These are phyloP conservation scores for Aureobasidium pullulans DNA, from an alignment of 2,329 filamentous ascomycete genomes.

Conservation along the genomic window DNA sequence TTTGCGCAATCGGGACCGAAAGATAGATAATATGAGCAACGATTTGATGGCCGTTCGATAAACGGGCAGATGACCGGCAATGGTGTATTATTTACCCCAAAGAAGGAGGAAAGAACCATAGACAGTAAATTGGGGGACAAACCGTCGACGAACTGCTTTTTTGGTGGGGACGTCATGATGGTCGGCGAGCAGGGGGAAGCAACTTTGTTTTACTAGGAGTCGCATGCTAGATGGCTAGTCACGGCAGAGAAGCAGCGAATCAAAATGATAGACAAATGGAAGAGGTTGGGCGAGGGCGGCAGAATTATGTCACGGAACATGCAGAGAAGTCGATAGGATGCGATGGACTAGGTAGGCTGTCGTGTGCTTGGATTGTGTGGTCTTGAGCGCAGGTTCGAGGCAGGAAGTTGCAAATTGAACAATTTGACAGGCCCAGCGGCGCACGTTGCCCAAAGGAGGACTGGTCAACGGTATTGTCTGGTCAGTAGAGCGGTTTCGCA, in stretches of 20 bases:
- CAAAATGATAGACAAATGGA: background rate
- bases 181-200: conserved; percentile 8
- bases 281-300: background rate
- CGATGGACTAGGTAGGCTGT: background rate
- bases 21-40: conserved; percentile 1
- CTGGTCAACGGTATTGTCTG: background rate
- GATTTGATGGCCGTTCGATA: conserved; percentile 9
- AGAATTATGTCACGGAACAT: conserved; percentile 13
- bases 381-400: background rate
- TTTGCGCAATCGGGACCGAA: background rate
- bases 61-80: conserved; percentile 3
- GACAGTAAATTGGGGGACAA: conserved; percentile 8
- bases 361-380: background rate
- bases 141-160: conserved; percentile 12
- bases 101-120: background rate
- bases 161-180: conserved; percentile 12
- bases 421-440: conserved; percentile 11
- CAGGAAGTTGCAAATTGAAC: conserved; percentile 10
- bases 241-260: conserved; percentile 3
- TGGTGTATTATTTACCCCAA: conserved; percentile 9
- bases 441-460: background rate
- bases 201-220: conserved; percentile 11
- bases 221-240: conserved; percentile 4
- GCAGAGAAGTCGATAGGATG: conserved; percentile 1
- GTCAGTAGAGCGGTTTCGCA: background rate